phyloP scores from a whole-genome alignment of 495 filamentous ascomycete species.

The Penicillium simplicissimum region DNA sequence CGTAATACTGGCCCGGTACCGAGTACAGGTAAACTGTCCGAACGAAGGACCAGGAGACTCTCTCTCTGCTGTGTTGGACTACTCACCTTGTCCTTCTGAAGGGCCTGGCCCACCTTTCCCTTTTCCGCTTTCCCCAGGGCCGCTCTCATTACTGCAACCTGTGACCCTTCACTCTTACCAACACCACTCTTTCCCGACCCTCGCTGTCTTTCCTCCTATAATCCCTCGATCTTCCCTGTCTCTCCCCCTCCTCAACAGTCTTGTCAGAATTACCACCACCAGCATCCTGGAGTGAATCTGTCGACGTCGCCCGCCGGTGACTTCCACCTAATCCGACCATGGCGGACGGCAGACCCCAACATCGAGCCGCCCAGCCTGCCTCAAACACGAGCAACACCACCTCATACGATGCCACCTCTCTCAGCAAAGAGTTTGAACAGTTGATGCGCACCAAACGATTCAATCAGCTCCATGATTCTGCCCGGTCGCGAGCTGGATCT shows the following conservation, averaged over 20 bases:
- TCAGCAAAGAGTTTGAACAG: constrained; percentile 72
- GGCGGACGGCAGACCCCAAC: constrained; percentile 42
- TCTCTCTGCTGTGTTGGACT: too few species aligned
- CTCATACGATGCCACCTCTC: constrained; percentile 47
- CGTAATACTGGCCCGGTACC: constrained; percentile 22
- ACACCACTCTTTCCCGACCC: not conserved
- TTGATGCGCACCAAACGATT: constrained; percentile 75
- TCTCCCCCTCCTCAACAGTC: not conserved
- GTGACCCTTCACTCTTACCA: not conserved
- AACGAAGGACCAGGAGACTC: too few species aligned
- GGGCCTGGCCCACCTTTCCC: constrained; percentile 16
- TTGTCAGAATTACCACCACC: constrained; percentile 9
- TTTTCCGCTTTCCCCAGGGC: constrained; percentile 14
- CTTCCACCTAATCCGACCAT: constrained; percentile 33
- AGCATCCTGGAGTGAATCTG: constrained; percentile 25
- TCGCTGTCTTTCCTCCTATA: constrained; percentile 9
- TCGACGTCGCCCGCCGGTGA: constrained; percentile 29
- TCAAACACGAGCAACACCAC: not conserved
- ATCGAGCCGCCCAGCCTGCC: constrained; percentile 30
- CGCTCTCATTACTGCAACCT: constrained; percentile 6
- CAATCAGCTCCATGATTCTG: constrained; percentile 66
- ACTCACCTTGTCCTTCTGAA: not conserved
- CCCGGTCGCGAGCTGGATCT: constrained; percentile 57
- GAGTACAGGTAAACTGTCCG: too few species aligned
- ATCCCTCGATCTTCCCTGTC: constrained; percentile 9